Base-by-base conservation (phyloP, 1,284 basidiomycete genomes). In the Austroboletus niveus region DNA sequence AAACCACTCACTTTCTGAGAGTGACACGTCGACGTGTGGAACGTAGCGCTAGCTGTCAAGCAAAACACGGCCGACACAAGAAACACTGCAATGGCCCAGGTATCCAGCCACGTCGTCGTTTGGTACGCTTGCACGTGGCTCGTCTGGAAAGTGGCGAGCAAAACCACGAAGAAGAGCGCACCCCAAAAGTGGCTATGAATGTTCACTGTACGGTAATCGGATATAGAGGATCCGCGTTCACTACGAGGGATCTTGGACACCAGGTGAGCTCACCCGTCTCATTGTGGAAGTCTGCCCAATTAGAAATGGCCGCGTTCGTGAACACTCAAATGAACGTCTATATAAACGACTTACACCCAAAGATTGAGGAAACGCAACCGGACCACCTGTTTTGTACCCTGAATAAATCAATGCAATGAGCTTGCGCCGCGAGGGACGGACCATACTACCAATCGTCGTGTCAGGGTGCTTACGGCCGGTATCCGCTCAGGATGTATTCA, bases 151-250 rank as follows among this genome's bases (percentile, higher is more conserved):
- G 80, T 79, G 51, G 71, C 70, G 45, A 87, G 67, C 48, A 92
- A 74, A 60, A 84, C 79, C 17, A 73, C 61, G 65, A 94, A 93
- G 47, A 90, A 63, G 11, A 84, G 63, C 15, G 87, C 85, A 30
- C 87, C 92, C 75, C 84, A 80, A 8, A 94, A 75, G 65, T 96
- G 94, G 47, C 81, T 89, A 69, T 94, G 92, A 48, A 96, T 94
- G 71, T 97, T 96, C 55, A 96, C 91, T 93, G 53, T 29, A 43
- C 42, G 50, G 49, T 47, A 42, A 57, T 57, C 38, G 45, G 36
- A 53, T 32, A 31, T 17, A 8, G 35, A 49, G 29, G 32, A 51
- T 53, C 52, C 52, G 11, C 35, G 15, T 57, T 60, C 34, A 49
- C 39, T n/a, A 49, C 42, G 40, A 49, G 32, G 32, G 30, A 44